phyloP scores from a whole-genome alignment of 2,329 filamentous ascomycete species.

The Harringtonia aguacate region DNA sequence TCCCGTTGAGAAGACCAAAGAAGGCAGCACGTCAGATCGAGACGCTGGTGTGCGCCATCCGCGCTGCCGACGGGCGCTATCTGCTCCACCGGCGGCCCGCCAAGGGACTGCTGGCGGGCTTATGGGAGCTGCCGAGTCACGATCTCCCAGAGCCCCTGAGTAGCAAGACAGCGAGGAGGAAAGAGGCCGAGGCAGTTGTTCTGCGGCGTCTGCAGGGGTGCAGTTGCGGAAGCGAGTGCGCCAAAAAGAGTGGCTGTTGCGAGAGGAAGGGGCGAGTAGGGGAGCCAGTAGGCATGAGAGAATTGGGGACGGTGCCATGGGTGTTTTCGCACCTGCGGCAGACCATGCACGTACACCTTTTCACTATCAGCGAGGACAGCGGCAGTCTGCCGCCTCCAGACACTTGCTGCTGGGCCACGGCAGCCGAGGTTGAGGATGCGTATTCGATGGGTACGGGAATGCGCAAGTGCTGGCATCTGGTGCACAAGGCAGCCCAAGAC shows the following conservation, averaged over 20 bases:
- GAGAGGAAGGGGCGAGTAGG: background rate
- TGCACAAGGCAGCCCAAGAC: background rate
- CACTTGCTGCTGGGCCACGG: background rate
- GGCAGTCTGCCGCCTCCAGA: background rate
- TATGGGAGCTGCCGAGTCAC: slow-evolving; percentile 46
- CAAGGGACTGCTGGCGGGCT: slow-evolving; percentile 41
- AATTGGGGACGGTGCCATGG: slow-evolving; percentile 45
- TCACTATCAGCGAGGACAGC: slow-evolving; percentile 13
- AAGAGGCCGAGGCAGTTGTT: slow-evolving; percentile 6
- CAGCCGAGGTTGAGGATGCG: background rate
- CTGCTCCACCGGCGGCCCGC: slow-evolving; percentile 39
- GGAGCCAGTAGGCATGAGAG: slow-evolving; percentile 14
- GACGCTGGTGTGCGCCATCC: slow-evolving; percentile 41
- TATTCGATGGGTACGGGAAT: slow-evolving; percentile 2
- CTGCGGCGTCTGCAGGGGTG: no score
- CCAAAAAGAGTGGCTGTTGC: slow-evolving; percentile 2
- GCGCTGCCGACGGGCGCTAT: slow-evolving; percentile 30
- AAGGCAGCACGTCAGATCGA: slow-evolving; percentile 42
- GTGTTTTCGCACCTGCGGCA: slow-evolving; percentile 45
- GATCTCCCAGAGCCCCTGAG: slow-evolving; percentile 2
- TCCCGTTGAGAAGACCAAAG: slow-evolving; percentile 39
- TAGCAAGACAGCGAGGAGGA: background rate
- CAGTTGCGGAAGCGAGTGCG: no score
- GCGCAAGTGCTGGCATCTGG: slow-evolving; percentile 2
- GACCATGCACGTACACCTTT: slow-evolving; percentile 46